Conservation (phyloP, 768 basidiomycete species). For the Podaxis sp. region DNA sequence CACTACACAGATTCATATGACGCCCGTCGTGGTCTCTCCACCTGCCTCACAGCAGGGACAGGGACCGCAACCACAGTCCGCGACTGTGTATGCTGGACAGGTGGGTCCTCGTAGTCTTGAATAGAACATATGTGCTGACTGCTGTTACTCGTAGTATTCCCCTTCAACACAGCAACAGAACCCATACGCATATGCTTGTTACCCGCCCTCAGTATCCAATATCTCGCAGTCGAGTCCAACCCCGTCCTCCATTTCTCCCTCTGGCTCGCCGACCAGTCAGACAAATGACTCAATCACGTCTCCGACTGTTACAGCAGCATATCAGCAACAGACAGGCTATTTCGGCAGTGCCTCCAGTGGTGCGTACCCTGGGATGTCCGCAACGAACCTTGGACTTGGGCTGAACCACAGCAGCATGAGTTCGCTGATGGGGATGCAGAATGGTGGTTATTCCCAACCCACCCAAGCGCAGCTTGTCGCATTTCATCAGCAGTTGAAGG, state of each 20-base stretch:
- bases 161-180: conserved; percentile 2
- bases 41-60: conserved; percentile 2
- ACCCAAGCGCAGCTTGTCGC: conserved; percentile 2
- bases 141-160: background rate
- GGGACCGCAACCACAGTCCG: background rate
- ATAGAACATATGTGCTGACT: background rate
- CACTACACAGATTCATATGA: conserved; percentile 2
- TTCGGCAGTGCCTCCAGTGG: background rate
- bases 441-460: background rate
- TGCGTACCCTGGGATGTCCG: conserved; percentile 4
- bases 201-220: background rate
- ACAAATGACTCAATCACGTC: background rate
- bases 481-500: conserved; percentile 7
- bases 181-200: conserved; percentile 7
- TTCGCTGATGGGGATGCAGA: conserved; percentile 7
- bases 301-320: background rate
- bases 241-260: background rate
- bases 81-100: conserved; percentile 3
- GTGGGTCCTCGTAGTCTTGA: background rate
- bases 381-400: background rate
- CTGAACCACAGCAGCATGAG: background rate
- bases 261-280: background rate
- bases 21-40: background rate
- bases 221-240: background rate
- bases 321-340: conserved; percentile 4